Evolutionary conservation across 208 protist genomes (phyloP), one percentile per base, ranked within the genome.

Genomic region (Leishmania gerbilli): DNA sequence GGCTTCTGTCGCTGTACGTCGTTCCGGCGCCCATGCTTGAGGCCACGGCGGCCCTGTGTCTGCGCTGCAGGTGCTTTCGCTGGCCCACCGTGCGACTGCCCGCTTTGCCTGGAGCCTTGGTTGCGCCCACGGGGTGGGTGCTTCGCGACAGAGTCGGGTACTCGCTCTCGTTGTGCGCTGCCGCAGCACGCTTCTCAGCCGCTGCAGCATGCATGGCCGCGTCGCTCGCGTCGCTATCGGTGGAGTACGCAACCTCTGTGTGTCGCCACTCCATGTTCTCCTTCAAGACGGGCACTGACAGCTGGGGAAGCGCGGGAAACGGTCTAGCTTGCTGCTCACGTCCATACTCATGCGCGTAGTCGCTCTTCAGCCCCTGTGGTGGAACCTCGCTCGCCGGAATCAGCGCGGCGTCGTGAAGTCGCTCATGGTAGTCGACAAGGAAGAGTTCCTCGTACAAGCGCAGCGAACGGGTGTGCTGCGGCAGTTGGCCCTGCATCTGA

Each of bases 391-490:
- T 71, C 7, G 51, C 67, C 45, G 77, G 79, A 65, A 92, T 83
- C 24, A 87, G 74, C 3, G 87, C 90, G 24, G 72, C 58, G 11
- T 84, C 77, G 77, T 85, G 84, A 6, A 93, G 84, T 51, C 68
- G 83, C 37, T 89, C 64, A 65, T 93, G 90, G 85, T 90, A 92
- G 72, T 90, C 81, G 5, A 87, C 81, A 0, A 96, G 79, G 75
- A 95, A 96, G 24, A 87, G 45, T n/a, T 89, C 74, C 79, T 95
- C 93, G 80, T 95, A 95, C n/a, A 93, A 71, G 69, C 91, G 87
- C 58, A 95, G 81, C 1, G 83, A 84, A 0, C 81, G 55, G 5
- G 79, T 56, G 60, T 83, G 45, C 40, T 74, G 77, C 13, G 71
- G 67, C 51, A 86, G 49, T 6, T 75, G 56, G 11, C 67, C 79